Evolutionary conservation across 495 filamentous ascomycete genomes (phyloP), one percentile per base, ranked within the genome.

Genomic region (Saxophila tyrrhenica): DNA sequence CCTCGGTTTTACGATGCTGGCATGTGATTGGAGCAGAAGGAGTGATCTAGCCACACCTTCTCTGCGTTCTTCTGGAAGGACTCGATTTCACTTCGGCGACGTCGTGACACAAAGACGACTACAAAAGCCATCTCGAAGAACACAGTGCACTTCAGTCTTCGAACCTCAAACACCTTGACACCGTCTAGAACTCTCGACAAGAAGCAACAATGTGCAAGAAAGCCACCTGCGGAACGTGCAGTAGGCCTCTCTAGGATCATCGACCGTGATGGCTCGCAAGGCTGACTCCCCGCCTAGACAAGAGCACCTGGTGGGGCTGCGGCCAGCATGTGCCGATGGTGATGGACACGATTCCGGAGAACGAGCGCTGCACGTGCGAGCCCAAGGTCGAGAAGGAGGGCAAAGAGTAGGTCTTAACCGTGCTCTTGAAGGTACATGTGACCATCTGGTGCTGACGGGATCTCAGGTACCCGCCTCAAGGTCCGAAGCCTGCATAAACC

Each of bases 281-380:
- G 53, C 42, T 48, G 25, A 46, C 53, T 25, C 42, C 25, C 44
- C 24, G 10, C 25, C n/a, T 48, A 69, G 67, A 64, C 20, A 68
- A 68, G 50, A 3, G 54, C 3, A 65, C 66, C 0, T 71, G 69
- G 69, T 69, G 58, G 59, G 69, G 68, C 42, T 70, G 68, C n/a
- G 54, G 58, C 25, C 43, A 57, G 11, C 69, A 71, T 51, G 59
- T 71, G n/a, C 61, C 69, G 1, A 32, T 23, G 16, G 66, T 72
- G 24, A 73, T 81, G 59, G 55, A 70, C 38, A 39, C 55, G 1
- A 69, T 81, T 15, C 65, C 73, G 0, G 62, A 66, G 21, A 64
- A 58, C 1, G 57, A 74, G 17, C 67, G 69, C 43, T 81, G 73
- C 64, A 71, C 70, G 2, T 79, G 77, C 59, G 71, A 62, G 29